These are phyloP conservation scores for Panaeolus cyanescens DNA, from an alignment of 768 basidiomycete species.

Conservation along the genomic window DNA sequence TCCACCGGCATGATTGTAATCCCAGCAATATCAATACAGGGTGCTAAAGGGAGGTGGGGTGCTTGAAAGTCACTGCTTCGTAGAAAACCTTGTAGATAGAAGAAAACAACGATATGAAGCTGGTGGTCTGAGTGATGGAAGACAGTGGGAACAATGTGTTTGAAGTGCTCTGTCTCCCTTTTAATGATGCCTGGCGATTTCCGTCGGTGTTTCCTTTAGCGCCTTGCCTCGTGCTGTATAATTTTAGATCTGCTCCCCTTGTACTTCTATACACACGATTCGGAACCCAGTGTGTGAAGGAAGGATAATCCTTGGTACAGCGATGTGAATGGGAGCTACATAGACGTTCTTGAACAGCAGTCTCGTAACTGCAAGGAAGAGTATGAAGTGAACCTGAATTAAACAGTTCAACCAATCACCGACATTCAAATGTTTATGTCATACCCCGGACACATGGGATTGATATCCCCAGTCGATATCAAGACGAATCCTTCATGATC, in stretches of 20 bases:
- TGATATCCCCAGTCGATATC: too few relatives aligned
- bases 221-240: neutral
- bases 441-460: neutral
- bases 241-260: neutral
- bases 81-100: neutral
- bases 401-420: too few relatives aligned
- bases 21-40: neutral
- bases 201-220: neutral
- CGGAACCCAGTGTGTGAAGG: neutral
- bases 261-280: neutral
- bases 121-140: neutral
- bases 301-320: neutral
- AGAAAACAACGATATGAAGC: neutral
- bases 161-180: neutral
- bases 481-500: too few relatives aligned
- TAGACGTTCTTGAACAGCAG: neutral
- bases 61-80: too few relatives aligned
- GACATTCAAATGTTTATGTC: neutral
- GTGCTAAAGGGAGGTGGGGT: neutral
- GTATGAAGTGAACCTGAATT: too few relatives aligned
- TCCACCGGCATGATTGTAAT: neutral
- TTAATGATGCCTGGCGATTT: neutral
- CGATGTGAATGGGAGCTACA: neutral
- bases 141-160: neutral
- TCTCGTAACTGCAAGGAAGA: neutral